Evolutionary conservation across 306 rosid species (phyloP), one percentile per base, ranked within the genome.

Genomic region (Quercus wislizeni): DNA sequence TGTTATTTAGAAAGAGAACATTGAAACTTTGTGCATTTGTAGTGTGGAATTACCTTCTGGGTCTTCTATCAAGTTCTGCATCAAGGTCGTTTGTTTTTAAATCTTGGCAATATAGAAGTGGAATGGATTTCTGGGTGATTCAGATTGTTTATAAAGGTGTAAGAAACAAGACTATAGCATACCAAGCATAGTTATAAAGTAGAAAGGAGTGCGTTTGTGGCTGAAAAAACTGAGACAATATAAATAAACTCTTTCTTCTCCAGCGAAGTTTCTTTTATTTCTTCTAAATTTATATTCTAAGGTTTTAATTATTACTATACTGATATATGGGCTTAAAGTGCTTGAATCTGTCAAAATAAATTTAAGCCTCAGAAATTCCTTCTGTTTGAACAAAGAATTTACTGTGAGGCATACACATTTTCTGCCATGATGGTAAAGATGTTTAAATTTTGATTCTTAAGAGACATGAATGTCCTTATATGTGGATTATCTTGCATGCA

Each of bases 401-500:
- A 74, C 58, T 21, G 27, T 64, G 69, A 75, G 74, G 54, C 54
- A 49, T 49, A 10, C 54, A 3, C 15, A 27, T 75, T 46, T 76
- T 52, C 8, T 58, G 21, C 77, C 4, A 19, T 49, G 3, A 35
- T 33, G 51, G 9, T 68, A 5, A 68, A 70, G 62, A 64, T 57
- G 38, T 74, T 76, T 67, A 49, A 72, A 61, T 46, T 28, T 46
- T 76, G 84, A 33, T 63, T 75, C 69, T 61, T 77, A 41, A 78
- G 12, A 74, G 78, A 52, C 70, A 64, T 41, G 49, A 79, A 78
- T 68, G 51, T 83, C 23, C 85, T 83, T 69, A 71, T 74, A 9
- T 84, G 28, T 71, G 72, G 54, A 25, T 43, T 77, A 74, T 79
- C 80, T 77, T 77, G 64, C 27, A 73, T 90, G 95, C 98, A 96